Evolutionary conservation across 176 grass and related monocot genomes (phyloP).

Genomic region (Rhynchospora breviuscula): DNA sequence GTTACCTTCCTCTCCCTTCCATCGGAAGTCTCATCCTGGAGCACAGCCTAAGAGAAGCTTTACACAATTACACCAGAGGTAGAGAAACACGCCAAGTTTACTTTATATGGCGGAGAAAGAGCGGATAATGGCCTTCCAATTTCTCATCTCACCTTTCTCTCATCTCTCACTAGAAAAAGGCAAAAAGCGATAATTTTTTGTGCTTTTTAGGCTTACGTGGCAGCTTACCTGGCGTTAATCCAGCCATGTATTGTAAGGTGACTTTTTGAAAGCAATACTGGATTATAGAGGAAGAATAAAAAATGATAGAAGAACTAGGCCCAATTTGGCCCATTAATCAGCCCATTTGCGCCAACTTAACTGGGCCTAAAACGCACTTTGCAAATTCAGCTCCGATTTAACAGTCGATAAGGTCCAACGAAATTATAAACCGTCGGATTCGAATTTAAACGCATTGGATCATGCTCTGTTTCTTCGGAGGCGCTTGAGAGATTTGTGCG

Average conservation of each 20-base stretch:
- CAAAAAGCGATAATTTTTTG: neutral
- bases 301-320: neutral
- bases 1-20: too few species aligned
- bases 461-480: neutral
- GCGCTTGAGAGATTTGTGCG: neutral
- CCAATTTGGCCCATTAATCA: neutral
- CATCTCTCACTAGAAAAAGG: neutral
- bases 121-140: neutral
- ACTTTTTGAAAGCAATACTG: neutral
- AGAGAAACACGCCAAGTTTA: neutral
- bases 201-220: constrained; percentile 7
- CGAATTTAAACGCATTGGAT: neutral
- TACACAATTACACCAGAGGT: too few species aligned
- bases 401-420: neutral
- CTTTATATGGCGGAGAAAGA: constrained; percentile 9
- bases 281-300: neutral
- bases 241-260: neutral
- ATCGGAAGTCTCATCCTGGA: too few species aligned
- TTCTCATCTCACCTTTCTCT: neutral
- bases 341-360: neutral
- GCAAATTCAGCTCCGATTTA: neutral
- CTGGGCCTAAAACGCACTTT: neutral
- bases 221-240: constrained; percentile 1
- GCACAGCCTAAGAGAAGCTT: neutral
- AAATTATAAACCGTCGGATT: neutral